Conservation (phyloP, 75 land plant species). For the Cunninghamia lanceolata region DNA sequence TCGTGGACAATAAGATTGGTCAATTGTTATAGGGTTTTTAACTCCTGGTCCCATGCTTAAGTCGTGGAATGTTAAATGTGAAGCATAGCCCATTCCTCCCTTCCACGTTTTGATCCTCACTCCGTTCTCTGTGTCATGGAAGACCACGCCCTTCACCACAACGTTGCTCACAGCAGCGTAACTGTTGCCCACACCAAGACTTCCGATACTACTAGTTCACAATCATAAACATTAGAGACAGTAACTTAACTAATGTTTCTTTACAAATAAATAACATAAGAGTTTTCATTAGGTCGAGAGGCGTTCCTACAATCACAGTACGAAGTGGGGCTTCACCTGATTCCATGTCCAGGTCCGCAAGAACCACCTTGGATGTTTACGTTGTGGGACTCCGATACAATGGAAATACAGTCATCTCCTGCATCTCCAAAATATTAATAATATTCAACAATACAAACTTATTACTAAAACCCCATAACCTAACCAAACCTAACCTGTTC, state of each 20-base stretch:
- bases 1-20: constrained; percentile 42
- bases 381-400: constrained; percentile 44
- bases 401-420: constrained; percentile 71
- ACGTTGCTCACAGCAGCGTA: constrained; percentile 54
- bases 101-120: constrained; percentile 73
- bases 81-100: constrained; percentile 38
- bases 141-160: constrained; percentile 24
- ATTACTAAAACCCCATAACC: too few species aligned
- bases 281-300: too few species aligned
- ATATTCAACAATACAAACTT: too few species aligned
- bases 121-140: constrained; percentile 54
- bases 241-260: too few species aligned
- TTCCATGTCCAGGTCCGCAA: constrained; percentile 83
- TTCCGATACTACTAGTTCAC: constrained; percentile 52
- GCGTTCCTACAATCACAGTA: too few species aligned
- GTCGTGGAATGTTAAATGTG: constrained; percentile 26
- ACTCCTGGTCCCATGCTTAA: constrained; percentile 28
- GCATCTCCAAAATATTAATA: neutral
- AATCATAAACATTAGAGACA: too few species aligned
- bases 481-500: constrained; percentile 15
- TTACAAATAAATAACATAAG: too few species aligned
- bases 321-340: too few species aligned
- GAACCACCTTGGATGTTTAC: constrained; percentile 35
- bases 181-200: constrained; percentile 33
- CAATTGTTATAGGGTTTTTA: constrained; percentile 39